Conservation (phyloP, 192 early-diverging fungal genomes). For the Entomortierella parvispora region DNA sequence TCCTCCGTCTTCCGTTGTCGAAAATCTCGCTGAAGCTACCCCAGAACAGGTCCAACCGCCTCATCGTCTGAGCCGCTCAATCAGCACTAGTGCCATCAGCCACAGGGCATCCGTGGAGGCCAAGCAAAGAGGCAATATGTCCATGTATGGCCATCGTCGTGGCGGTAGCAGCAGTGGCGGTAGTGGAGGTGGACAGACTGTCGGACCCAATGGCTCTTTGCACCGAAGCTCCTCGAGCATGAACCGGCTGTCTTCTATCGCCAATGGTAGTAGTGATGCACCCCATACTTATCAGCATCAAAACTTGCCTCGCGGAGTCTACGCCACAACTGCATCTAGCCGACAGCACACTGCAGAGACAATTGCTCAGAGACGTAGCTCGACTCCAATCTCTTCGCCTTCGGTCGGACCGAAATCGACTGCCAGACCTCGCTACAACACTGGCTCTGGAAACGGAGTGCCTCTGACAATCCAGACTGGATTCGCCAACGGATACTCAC, state of each 20-base stretch:
- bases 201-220: background rate
- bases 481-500: constrained; percentile 24
- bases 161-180: constrained; percentile 32
- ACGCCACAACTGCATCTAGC: constrained; percentile 34
- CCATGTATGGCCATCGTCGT: constrained; percentile 46
- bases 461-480: constrained; percentile 48
- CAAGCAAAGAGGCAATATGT: constrained; percentile 11
- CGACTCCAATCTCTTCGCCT: constrained; percentile 20
- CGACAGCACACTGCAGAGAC: constrained; percentile 31
- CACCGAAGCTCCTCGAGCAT: constrained; percentile 19
- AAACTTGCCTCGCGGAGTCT: constrained; percentile 1
- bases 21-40: background rate
- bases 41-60: constrained; percentile 7
- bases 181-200: constrained; percentile 13
- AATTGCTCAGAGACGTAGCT: constrained; percentile 26
- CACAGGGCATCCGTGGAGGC: background rate
- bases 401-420: constrained; percentile 34
- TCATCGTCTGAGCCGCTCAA: constrained; percentile 22
- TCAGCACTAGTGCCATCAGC: constrained; percentile 21
- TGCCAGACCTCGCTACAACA: constrained; percentile 21
- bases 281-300: constrained; percentile 8
- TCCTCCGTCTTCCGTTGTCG: constrained; percentile 3
- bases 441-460: constrained; percentile 18
- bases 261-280: constrained; percentile 3
- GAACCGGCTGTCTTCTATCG: constrained; percentile 13